Evolutionary conservation across 148 eudicot genomes (phyloP), one percentile per base, ranked within the genome.

Genomic region (Camellia granthamiana): DNA sequence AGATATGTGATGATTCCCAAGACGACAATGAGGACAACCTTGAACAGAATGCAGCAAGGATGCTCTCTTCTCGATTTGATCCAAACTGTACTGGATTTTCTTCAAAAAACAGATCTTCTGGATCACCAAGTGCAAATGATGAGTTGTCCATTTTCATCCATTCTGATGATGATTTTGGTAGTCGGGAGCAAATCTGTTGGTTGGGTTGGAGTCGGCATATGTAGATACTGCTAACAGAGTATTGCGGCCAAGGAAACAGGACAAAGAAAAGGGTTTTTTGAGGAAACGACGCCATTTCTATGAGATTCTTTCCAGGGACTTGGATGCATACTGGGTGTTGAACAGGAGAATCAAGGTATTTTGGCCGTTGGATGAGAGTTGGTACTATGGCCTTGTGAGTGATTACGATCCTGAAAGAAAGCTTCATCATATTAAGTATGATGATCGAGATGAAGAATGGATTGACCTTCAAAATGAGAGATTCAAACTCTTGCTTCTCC

Each of bases 41-140:
- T 43, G 99, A 97, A 84, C 91, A 84, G 77, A 94, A 97, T 89
- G 99, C 99, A 16, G 97, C 98, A 7, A 92, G 88, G 86, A 97
- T 97, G 99, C 98, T 97, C 51, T 97, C 99, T 46, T 97, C 98
- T 81, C 90, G 98, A 75, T 97, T 97, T 87, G 95, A 93, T 83
- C 97, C 98, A 9, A 89, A 93, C 63, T 94, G 97, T 78, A 91
- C 96, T 46, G 88, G 88, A 16, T 85, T 84, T 83, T 81, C 92
- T 67, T 82, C 87, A 15, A 86, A 88, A 58, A 86, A 84, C 75
- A 87, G 71, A 80, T 78, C 86, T 80, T 81, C 88, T 68, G 82
- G 67, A 15, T 77, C 84, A 68, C 83, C 86, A 51, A 72, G 85
- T 78, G 44, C 77, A 15, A 30, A 30, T 30, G 83, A 88, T 76